Base-by-base conservation (phyloP, 2,329 filamentous ascomycete species). In the Apiospora hydei region DNA sequence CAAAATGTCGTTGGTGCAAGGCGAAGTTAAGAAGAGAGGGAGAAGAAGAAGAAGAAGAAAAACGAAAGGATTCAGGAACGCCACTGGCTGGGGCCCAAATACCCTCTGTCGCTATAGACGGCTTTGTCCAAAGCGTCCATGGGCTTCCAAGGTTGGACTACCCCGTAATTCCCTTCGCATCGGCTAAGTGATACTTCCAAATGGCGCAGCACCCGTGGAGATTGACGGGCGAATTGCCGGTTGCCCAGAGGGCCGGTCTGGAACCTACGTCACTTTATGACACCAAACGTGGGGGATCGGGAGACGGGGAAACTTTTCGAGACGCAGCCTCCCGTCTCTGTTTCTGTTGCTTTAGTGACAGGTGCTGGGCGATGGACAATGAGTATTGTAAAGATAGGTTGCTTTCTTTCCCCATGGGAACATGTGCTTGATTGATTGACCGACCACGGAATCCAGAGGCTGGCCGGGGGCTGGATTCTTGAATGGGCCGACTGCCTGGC, bases 261-360 rank as follows among this genome's bases (percentile, higher is more conserved):
- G 21, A 41, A 64, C 34, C 57, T 64, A 64, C 57, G 57, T 64
- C 57, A 64, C 34, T 38, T 64, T 64, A 14, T 64, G 57, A 64
- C 57, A 64, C 5, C n/a, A 64, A 64, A 64, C 57, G 34, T 64
- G 57, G 57, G 57, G 57, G 57, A 41, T 49, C 21, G 7, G 21
- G 41, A 64, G 57, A 64, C 57, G 34, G 57, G 18, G 30, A 10
- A 49, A n/a, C 18, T 2, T 41, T 13, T 64, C 10, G 57, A 18
- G 41, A 21, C 41, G 34, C 34, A 13, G 21, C n/a, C 3, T 21
- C 18, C n/a, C 34, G 11, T 26, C 26, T 26, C 4, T 18, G 13
- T 24, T 57, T 30, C 26, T 30, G 26, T 30, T 30, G 26, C 26
- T 30, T 30, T 34, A 4, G 4, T 6, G 5, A 57, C 16, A 57